Base-by-base conservation (phyloP, 176 grass and related monocot species). In the Rhynchospora pubera region DNA sequence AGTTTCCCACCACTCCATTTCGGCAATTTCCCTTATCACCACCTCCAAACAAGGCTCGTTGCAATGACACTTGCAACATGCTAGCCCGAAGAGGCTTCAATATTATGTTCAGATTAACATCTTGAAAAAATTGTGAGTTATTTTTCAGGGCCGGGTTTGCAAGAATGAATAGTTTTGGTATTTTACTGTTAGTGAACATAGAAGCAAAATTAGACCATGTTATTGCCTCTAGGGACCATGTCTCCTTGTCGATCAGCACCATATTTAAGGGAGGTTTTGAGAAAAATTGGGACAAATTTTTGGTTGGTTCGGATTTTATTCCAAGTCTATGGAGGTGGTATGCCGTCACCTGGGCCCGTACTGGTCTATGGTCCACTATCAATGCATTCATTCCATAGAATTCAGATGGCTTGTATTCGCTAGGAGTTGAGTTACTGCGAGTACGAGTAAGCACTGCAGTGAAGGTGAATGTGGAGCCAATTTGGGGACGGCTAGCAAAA, bases 391-490 rank as follows among this genome's bases (percentile, higher is more conserved):
- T 81, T 79, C 90, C 93, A 65, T 96, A 87, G 60, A 96, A 91
- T 76, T 90, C 93, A 34, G 83, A 84, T 0, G 80, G 76, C 71
- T 90, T 87, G 53, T 85, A 89, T 65, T 87, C 89, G 57, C 76
- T 93, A 23, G 79, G 56, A 52, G 76, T 96, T 9, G 70, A 46
- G 47, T 82, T 82, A 45, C 57, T 46, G 43, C 6, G 52, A 11
- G 82, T 76, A 56, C 77, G 89, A 42, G 46, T 80, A 80, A 99
- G 93, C 21, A 90, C 87, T 0, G 88, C 91, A 60, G 89, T 96
- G 82, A 99, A 99, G 72, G 92, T 90, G 81, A 99, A 99, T 74
- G 97, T 99, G 64, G 97, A 99, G 82, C 97, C 97, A 62, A 95
- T 89, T 62, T 79, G 5, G 23, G 76, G 84, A 81, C 19, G 84